Conservation (phyloP, 2,329 filamentous ascomycete species). For the Diaporthe destruens region DNA sequence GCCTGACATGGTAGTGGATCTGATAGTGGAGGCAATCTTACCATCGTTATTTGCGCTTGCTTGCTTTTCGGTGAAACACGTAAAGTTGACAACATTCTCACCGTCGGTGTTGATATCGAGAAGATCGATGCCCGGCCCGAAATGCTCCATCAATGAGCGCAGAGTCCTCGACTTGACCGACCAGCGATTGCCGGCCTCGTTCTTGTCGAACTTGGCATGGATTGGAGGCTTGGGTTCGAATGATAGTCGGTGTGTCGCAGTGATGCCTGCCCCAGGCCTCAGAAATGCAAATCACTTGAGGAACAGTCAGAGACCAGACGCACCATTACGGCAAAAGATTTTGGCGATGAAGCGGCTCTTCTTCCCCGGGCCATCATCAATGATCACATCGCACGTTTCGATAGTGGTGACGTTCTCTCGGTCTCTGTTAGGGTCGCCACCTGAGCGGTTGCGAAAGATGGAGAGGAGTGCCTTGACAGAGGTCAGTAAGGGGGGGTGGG, state of each 20-base stretch:
- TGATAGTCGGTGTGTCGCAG: constrained; percentile 81
- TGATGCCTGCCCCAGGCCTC: constrained; percentile 65
- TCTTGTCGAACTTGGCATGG: constrained; percentile 80
- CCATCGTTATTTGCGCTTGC: constrained; percentile 71
- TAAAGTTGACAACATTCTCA: constrained; percentile 79
- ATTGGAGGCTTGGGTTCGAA: constrained; percentile 82
- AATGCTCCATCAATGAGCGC: constrained; percentile 83
- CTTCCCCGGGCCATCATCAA: constrained; percentile 78
- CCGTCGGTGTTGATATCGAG: constrained; percentile 82
- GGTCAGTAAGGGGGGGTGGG: constrained; percentile 30
- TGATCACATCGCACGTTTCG: constrained; percentile 79
- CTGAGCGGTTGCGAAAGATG: constrained; percentile 76
- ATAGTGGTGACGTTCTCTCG: constrained; percentile 77
- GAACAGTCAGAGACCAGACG: not conserved
- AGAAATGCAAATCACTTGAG: not conserved
- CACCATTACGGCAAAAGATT: constrained; percentile 80
- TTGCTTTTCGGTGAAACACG: constrained; percentile 85
- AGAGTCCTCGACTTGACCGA: constrained; percentile 78
- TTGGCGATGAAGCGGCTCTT: constrained; percentile 81
- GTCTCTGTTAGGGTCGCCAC: constrained; percentile 68
- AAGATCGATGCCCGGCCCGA: constrained; percentile 83
- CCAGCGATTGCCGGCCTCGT: constrained; percentile 77
- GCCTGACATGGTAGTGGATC: constrained; percentile 28
- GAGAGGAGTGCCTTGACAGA: constrained; percentile 73
- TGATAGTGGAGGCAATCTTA: constrained; percentile 45